Evolutionary conservation across 768 basidiomycete genomes (phyloP).

Genomic region (Lentinula aciculospora): DNA sequence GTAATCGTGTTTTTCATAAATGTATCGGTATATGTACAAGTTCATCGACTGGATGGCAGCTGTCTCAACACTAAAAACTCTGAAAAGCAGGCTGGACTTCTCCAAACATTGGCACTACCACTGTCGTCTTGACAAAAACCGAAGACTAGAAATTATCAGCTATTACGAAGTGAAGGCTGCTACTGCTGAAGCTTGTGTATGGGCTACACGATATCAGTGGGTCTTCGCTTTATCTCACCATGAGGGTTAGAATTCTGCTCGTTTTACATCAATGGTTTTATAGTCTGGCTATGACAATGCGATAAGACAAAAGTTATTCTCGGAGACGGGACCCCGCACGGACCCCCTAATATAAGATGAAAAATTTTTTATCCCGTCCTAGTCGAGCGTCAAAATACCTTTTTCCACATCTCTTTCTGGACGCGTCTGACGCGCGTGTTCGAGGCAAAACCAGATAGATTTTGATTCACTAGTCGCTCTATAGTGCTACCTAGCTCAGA

Average conservation of each 20-base stretch:
- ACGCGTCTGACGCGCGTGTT: not conserved
- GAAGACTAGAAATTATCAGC: slow-evolving; percentile 31
- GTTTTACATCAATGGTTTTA: no score
- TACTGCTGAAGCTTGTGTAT: slow-evolving; percentile 36
- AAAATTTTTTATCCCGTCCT: not conserved
- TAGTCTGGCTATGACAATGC: no score
- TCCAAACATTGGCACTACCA: slow-evolving; percentile 34
- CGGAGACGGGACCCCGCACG: not conserved
- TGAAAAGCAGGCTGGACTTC: slow-evolving; percentile 39
- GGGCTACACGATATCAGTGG: slow-evolving; percentile 41
- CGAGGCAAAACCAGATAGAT: not conserved
- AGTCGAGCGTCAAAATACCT: not conserved
- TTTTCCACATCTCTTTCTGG: not conserved
- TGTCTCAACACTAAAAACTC: no score
- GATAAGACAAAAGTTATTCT: not conserved
- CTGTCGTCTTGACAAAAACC: slow-evolving; percentile 18
- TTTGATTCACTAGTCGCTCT: not conserved
- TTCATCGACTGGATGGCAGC: slow-evolving; percentile 49
- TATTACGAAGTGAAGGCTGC: slow-evolving; percentile 53
- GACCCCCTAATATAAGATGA: not conserved
- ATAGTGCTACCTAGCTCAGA: no score
- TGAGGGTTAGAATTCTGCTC: no score
- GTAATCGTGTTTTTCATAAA: slow-evolving; percentile 25
- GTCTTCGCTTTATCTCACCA: no score
- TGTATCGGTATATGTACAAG: slow-evolving; percentile 39